Conservation (phyloP, 192 early-diverging fungal species). For the Paraglomus brasilianum region DNA sequence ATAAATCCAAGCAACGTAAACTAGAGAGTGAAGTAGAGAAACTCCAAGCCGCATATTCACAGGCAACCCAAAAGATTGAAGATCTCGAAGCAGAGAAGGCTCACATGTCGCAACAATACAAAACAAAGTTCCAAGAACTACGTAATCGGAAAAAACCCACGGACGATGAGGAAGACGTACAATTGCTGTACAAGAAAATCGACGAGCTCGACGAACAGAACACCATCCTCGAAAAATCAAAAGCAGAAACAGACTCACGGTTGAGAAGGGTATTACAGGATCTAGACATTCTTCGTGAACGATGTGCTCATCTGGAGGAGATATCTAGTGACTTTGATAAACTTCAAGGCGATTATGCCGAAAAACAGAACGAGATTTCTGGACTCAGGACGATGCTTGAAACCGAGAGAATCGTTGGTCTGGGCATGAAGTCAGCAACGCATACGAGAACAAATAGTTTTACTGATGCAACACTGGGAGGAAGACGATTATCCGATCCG, state of each 20-base stretch:
- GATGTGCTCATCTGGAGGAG: constrained; percentile 37
- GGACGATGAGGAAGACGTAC: constrained; percentile 29
- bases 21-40: constrained; percentile 9
- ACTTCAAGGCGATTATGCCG: constrained; percentile 35
- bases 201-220: constrained; percentile 36
- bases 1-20: constrained; percentile 25
- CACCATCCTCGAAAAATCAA: constrained; percentile 28
- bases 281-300: constrained; percentile 34
- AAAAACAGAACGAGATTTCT: constrained; percentile 37
- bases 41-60: not conserved
- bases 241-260: constrained; percentile 38
- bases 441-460: not conserved
- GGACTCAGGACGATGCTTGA: constrained; percentile 38
- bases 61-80: constrained; percentile 25
- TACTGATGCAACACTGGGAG: not conserved
- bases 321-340: constrained; percentile 34
- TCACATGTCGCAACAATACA: constrained; percentile 13
- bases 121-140: constrained; percentile 13
- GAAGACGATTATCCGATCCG: constrained; percentile 19
- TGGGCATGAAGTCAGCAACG: not conserved
- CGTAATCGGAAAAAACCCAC: constrained; percentile 14
- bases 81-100: constrained; percentile 21
- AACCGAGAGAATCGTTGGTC: constrained; percentile 36
- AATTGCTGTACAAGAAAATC: constrained; percentile 35
- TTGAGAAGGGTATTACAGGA: constrained; percentile 31